Evolutionary conservation across 192 early-diverging fungal genomes (phyloP).

Genomic region (Lobosporangium transversale): DNA sequence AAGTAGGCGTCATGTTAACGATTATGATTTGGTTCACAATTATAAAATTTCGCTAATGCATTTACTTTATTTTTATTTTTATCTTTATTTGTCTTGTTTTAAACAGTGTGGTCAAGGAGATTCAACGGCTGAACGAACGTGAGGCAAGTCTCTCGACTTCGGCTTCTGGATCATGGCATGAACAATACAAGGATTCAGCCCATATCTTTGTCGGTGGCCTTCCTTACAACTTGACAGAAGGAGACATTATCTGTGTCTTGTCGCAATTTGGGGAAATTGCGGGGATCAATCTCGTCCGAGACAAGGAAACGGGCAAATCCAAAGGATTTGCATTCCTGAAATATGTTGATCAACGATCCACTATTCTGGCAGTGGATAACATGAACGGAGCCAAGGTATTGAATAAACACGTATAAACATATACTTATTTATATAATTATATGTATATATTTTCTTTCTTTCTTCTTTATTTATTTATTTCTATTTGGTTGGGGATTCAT

Average conservation of each 20-base stretch:
- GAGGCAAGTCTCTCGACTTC: conserved; percentile 71
- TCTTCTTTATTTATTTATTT: background rate
- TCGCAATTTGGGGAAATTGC: conserved; percentile 95
- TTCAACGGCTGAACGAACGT: conserved; percentile 79
- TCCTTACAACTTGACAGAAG: conserved; percentile 87
- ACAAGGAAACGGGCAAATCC: conserved; percentile 87
- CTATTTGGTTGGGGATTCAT: background rate
- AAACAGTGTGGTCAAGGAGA: conserved; percentile 86
- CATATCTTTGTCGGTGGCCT: conserved; percentile 92
- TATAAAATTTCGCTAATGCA: no score
- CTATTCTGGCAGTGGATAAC: conserved; percentile 95
- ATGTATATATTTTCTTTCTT: background rate
- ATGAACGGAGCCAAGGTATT: conserved; percentile 80
- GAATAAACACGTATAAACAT: background rate
- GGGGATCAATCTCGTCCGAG: conserved; percentile 88
- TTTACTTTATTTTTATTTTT: no score
- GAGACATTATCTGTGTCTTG: conserved; percentile 92
- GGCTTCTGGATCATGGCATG: conserved; percentile 84
- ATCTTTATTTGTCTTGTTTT: no score
- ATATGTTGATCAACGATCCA: conserved; percentile 93
- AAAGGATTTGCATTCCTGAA: conserved; percentile 90
- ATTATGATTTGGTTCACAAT: no score
- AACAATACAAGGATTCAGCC: conserved; percentile 88
- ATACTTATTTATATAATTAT: background rate
- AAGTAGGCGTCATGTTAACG: no score